Conservation (phyloP, 2,329 filamentous ascomycete genomes). For the Laburnicola sp. region DNA sequence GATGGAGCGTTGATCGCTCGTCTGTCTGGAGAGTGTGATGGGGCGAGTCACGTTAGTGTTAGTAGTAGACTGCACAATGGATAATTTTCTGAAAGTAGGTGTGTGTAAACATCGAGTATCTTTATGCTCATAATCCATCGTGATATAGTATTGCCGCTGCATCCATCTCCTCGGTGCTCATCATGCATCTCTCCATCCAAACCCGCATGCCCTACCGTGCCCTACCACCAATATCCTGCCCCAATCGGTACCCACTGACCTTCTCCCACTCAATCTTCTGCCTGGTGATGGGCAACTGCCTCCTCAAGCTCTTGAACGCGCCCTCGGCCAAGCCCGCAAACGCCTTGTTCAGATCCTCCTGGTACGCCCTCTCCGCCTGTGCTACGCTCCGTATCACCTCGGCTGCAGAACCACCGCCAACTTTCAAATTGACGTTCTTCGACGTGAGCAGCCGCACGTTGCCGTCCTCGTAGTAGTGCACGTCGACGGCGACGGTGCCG, state of each 20-base stretch:
- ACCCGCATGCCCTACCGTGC: slow-evolving; percentile 41
- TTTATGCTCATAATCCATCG: no score
- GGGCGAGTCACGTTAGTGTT: no score
- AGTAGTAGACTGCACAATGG: no score
- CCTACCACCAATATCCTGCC: slow-evolving; percentile 58
- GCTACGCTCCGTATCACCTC: slow-evolving; percentile 80
- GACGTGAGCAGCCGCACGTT: slow-evolving; percentile 93
- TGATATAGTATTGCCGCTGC: no score
- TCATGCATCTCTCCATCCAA: no score
- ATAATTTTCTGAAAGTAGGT: no score
- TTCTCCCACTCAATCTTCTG: slow-evolving; percentile 99
- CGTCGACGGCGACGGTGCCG: slow-evolving; percentile 86
- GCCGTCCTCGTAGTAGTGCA: slow-evolving; percentile 99
- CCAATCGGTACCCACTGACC: slow-evolving; percentile 80
- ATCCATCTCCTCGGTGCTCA: no score
- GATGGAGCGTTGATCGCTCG: no score
- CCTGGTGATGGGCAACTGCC: slow-evolving; percentile 92
- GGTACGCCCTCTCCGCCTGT: slow-evolving; percentile 82
- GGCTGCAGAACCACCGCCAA: slow-evolving; percentile 63
- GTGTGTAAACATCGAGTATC: no score
- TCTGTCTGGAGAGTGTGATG: no score
- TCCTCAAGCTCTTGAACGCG: slow-evolving; percentile 87
- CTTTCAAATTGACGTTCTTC: slow-evolving; percentile 68
- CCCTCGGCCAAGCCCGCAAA: slow-evolving; percentile 89
- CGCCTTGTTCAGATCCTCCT: slow-evolving; percentile 91